Evolutionary conservation across 2,329 filamentous ascomycete genomes (phyloP).

Genomic region (Fusarium protoensiforme): DNA sequence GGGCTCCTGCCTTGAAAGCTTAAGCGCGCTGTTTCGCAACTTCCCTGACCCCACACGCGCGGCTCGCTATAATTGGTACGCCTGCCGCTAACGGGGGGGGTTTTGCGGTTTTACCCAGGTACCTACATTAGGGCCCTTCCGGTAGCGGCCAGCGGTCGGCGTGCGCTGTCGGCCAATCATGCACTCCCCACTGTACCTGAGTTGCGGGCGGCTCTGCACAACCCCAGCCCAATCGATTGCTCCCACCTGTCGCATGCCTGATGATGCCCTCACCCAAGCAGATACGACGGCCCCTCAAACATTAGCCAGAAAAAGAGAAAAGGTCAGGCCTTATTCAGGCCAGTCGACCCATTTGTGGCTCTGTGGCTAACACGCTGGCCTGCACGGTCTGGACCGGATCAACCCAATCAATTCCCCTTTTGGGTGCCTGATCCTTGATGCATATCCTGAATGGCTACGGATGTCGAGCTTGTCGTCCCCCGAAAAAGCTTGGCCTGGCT

Average conservation of each 20-base stretch:
- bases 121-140: slow-evolving; percentile 4
- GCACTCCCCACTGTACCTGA: slow-evolving; percentile 34
- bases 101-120: not conserved
- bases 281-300: not conserved
- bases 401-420: slow-evolving; percentile 28
- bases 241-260: slow-evolving; percentile 16
- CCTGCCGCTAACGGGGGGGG: not conserved
- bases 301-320: not conserved
- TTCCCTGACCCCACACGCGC: slow-evolving; percentile 25
- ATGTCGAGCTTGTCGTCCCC: slow-evolving; percentile 9
- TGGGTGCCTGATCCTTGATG: not conserved
- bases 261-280: slow-evolving; percentile 26
- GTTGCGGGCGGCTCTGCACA: slow-evolving; percentile 17
- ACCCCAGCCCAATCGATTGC: slow-evolving; percentile 16
- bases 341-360: slow-evolving; percentile 20
- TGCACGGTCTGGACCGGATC: slow-evolving; percentile 29
- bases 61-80: slow-evolving; percentile 35
- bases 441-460: not conserved
- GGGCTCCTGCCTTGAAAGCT: not conserved
- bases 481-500: slow-evolving; percentile 26
- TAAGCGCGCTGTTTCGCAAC: slow-evolving; percentile 41
- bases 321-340: slow-evolving; percentile 14
- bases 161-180: slow-evolving; percentile 33
- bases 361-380: not conserved
- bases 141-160: slow-evolving; percentile 27